Percentiles rank a stretch among this genome's conserved stretches.
Conservation (phyloP, 306 rosid species). For the Trifolium pratense region DNA sequence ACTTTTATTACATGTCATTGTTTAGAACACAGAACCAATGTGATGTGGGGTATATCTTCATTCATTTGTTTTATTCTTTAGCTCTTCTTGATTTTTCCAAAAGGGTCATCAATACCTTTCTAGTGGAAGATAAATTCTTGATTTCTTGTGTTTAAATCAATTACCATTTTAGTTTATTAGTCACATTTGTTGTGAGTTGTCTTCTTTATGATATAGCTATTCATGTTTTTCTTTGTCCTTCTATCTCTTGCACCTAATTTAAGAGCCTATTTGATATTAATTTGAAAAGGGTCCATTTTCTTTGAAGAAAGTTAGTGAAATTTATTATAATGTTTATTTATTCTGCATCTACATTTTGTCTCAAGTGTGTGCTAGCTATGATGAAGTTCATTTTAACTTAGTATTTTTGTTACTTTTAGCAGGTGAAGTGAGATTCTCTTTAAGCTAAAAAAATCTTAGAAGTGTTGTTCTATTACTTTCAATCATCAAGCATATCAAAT, state of each 20-base stretch:
- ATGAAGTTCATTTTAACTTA: constrained; percentile 12
- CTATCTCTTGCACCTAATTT: constrained; percentile 40
- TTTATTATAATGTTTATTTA: neutral
- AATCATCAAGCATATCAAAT: constrained; percentile 53
- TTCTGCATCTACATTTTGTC: constrained; percentile 19
- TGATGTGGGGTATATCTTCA: constrained; percentile 43
- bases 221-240: constrained; percentile 38
- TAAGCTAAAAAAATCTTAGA: constrained; percentile 23
- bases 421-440: constrained; percentile 48
- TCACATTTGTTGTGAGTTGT: constrained; percentile 51
- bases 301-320: constrained; percentile 10
- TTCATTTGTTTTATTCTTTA: neutral
- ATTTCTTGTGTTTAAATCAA: constrained; percentile 49
- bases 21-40: constrained; percentile 46
- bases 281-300: constrained; percentile 37
- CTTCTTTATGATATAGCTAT: constrained; percentile 39
- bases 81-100: constrained; percentile 24
- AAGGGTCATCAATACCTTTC: constrained; percentile 39
- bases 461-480: constrained; percentile 42
- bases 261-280: constrained; percentile 39
- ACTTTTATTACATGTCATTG: constrained; percentile 53
- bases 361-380: constrained; percentile 1
- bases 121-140: constrained; percentile 38
- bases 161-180: constrained; percentile 46
- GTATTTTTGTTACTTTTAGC: constrained; percentile 43